A percentile compares a stretch with the other conserved stretches of the same genome.
Conservation (phyloP, 106 monocot species). For the Allium fistulosum region DNA sequence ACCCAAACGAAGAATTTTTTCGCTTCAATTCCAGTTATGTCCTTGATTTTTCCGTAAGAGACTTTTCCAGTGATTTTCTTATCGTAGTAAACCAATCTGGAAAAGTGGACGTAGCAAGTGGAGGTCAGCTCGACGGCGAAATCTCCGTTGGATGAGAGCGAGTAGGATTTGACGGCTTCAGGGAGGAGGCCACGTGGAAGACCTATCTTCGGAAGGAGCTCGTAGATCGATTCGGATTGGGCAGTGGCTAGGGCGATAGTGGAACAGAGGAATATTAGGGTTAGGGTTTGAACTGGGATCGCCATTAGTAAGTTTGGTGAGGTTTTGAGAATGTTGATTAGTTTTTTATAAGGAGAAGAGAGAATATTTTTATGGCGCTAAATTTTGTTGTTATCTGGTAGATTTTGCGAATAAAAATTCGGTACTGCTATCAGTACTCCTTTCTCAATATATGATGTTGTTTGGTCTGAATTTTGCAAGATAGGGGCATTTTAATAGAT, state of each 20-base stretch:
- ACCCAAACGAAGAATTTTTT: conserved; percentile 76
- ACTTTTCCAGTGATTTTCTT: conserved; percentile 41
- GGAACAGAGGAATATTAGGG: conserved; percentile 1
- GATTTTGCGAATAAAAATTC: too few species aligned
- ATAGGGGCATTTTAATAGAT: too few species aligned
- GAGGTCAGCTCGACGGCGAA: conserved; percentile 21
- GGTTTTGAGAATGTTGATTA: not conserved
- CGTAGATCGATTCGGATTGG: conserved; percentile 20
- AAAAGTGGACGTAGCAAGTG: conserved; percentile 52
- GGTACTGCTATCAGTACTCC: too few species aligned
- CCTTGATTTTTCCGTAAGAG: conserved; percentile 48
- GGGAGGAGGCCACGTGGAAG: conserved; percentile 64
- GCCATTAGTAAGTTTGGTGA: not conserved
- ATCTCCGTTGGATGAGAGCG: conserved; percentile 21
- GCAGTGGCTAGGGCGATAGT: not conserved
- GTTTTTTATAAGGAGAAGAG: too few species aligned
- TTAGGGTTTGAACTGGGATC: not conserved
- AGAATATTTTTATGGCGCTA: too few species aligned
- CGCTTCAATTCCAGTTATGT: conserved; percentile 50
- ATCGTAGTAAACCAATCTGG: conserved; percentile 52
- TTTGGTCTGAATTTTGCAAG: too few species aligned
- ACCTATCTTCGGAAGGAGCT: conserved; percentile 31
- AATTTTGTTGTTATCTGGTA: too few species aligned
- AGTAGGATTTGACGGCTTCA: conserved; percentile 33
- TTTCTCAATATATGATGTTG: too few species aligned